Conservation (phyloP, 208 protist species). For the Phytomonas francai region DNA sequence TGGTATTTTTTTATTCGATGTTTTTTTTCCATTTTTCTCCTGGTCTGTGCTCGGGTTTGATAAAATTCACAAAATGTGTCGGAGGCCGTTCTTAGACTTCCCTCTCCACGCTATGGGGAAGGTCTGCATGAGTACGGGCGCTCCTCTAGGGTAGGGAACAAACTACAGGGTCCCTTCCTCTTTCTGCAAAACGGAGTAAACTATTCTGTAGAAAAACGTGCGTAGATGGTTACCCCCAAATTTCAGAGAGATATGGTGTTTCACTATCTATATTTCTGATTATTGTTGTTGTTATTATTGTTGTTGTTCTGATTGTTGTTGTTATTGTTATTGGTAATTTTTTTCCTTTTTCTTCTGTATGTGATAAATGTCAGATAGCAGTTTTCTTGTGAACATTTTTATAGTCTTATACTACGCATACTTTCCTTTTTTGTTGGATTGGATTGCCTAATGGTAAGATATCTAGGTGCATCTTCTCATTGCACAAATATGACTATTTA, state of each 20-base stretch:
- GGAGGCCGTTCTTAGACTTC: neutral
- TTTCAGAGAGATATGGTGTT: neutral
- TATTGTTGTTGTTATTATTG: conserved; percentile 14
- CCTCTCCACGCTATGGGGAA: neutral
- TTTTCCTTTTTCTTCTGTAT: conserved; percentile 14
- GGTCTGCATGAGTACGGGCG: neutral
- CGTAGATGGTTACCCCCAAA: conserved; percentile 3
- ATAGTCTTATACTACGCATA: neutral
- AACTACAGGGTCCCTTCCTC: neutral
- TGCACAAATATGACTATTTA: conserved; percentile 8
- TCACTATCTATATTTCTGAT: conserved; percentile 6
- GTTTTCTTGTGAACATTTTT: neutral
- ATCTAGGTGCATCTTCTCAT: conserved; percentile 6
- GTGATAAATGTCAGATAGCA: conserved; percentile 7
- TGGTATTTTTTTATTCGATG: neutral
- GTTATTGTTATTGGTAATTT: conserved; percentile 8
- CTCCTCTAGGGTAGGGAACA: neutral
- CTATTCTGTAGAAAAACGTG: neutral
- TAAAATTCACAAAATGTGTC: neutral
- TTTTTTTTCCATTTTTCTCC: neutral
- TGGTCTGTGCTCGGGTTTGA: neutral
- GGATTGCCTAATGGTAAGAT: neutral
- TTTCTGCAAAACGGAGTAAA: neutral
- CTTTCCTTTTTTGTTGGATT: conserved; percentile 7
- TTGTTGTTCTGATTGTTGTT: conserved; percentile 5